Evolutionary conservation across 108 stramenopile species (phyloP), one percentile per base, ranked within the genome.

Genomic region (Cylindrotheca closterium): DNA sequence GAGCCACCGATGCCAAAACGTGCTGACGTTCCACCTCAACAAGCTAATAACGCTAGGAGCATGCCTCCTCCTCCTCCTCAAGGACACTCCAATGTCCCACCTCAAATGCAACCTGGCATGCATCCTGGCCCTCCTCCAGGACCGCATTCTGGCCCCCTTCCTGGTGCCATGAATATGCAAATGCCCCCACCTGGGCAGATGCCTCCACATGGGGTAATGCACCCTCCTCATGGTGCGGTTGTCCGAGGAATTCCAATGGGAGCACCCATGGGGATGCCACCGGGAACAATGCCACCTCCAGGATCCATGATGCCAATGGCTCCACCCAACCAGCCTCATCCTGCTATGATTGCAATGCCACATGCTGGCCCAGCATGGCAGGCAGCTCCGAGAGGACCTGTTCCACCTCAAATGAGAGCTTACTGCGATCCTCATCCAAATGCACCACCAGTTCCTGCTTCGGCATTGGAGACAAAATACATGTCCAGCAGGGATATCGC

Each of bases 401-500:
- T 59, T 8, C 58, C 57, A 2, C 71, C 23, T 18, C 68, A 48
- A 22, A 56, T 54, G 47, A 34, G 30, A 32, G 31, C 51, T 18
- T 82, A 32, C 59, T 87, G 86, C 74, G 83, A 88, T 48, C 69
- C 87, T 10, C 71, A 81, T 64, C 92, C 88, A 3, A 19, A 50
- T 0, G 87, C 92, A 22, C 77, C 81, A 15, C 79, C 88, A 15
- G 79, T 93, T 70, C 72, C 83, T 19, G 87, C 88, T 2, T 64
- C 68, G 21, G 73, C 60, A 0, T 62, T 93, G 15, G 54, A 58
- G 30, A 72, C 74, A 29, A 62, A 68, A 7, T 75, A 58, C 33
- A 93, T 93, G 92, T 78, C 73, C 46, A 48, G 71, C 18, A 67
- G 87, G 19, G 92, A 93, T 57, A 63, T 90, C 34, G 76, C 83